Conservation (phyloP, 2,329 filamentous ascomycete species). For the Neonectria hederae region DNA sequence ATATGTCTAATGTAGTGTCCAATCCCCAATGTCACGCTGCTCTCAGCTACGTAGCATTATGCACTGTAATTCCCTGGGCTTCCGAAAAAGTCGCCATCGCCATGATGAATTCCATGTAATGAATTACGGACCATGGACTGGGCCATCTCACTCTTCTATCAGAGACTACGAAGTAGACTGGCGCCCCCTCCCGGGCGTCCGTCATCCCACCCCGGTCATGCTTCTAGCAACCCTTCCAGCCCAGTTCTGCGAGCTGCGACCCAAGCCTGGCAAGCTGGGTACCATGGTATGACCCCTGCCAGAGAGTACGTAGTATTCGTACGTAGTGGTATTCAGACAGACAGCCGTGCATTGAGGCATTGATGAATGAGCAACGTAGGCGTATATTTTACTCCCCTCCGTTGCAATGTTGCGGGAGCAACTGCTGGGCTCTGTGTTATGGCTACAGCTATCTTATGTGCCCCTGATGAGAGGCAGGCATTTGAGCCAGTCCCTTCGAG, state of each 20-base stretch:
- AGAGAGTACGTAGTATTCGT: neutral
- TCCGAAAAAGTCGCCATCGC: conserved; percentile 30
- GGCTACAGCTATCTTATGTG: neutral
- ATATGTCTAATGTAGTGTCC: too few relatives aligned
- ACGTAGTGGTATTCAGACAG: neutral
- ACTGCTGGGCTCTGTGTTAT: too few relatives aligned
- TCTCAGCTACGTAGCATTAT: neutral
- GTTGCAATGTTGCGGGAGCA: conserved; percentile 6
- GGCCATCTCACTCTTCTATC: conserved; percentile 1
- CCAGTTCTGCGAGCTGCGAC: neutral
- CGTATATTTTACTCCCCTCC: neutral
- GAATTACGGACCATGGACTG: neutral
- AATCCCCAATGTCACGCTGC: too few relatives aligned
- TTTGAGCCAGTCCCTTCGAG: neutral
- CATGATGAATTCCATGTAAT: conserved; percentile 32
- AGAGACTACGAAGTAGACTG: conserved; percentile 4
- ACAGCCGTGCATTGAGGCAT: conserved; percentile 15
- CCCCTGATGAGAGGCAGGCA: conserved; percentile 3
- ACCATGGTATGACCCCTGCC: conserved; percentile 3
- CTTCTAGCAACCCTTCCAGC: conserved; percentile 1
- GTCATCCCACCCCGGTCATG: conserved; percentile 11
- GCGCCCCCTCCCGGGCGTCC: conserved; percentile 6
- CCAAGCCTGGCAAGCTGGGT: conserved; percentile 2
- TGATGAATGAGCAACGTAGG: conserved; percentile 12
- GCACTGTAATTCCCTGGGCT: too few relatives aligned